Percentiles rank a stretch among this genome's conserved stretches.
Conservation (phyloP, 441 rosid genomes). For the Bruguiera hainesii region DNA sequence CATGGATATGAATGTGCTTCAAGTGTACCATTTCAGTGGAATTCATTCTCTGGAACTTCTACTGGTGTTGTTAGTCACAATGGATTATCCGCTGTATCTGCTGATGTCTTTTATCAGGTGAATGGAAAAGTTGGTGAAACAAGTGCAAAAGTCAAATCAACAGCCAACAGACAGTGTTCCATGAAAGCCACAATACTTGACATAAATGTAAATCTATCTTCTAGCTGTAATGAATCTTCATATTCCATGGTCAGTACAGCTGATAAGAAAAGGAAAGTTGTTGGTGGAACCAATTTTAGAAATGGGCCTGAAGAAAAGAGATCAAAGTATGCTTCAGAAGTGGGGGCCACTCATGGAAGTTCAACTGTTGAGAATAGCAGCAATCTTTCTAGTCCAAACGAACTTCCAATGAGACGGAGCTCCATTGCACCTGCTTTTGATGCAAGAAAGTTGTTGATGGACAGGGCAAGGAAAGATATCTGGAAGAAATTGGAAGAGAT, state of each 20-base stretch:
- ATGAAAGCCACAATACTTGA: conserved; percentile 26
- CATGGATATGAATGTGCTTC: conserved; percentile 77
- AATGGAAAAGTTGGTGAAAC: conserved; percentile 44
- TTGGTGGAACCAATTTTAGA: conserved; percentile 32
- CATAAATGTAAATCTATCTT: conserved; percentile 29
- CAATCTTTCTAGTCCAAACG: conserved; percentile 45
- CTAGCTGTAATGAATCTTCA: conserved; percentile 31
- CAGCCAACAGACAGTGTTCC: conserved; percentile 45
- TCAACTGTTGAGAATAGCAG: conserved; percentile 33
- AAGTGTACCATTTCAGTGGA: conserved; percentile 78
- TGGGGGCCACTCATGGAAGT: conserved; percentile 35
- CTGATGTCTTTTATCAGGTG: conserved; percentile 52
- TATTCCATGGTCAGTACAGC: conserved; percentile 45
- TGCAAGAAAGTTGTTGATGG: conserved; percentile 74
- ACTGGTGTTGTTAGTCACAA: conserved; percentile 50
- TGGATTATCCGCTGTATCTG: conserved; percentile 42
- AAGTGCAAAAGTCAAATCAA: conserved; percentile 38
- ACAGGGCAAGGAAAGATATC: conserved; percentile 69
- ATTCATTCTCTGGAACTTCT: conserved; percentile 56
- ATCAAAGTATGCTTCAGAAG: conserved; percentile 40
- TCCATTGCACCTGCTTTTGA: conserved; percentile 64
- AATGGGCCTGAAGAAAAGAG: conserved; percentile 52
- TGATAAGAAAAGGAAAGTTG: conserved; percentile 77
- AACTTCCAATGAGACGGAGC: conserved; percentile 44
- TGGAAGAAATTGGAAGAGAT: conserved; percentile 58